These are phyloP conservation scores for Periglandula ipomoeae DNA, from an alignment of 2,329 filamentous ascomycete genomes.

Conservation along the genomic window DNA sequence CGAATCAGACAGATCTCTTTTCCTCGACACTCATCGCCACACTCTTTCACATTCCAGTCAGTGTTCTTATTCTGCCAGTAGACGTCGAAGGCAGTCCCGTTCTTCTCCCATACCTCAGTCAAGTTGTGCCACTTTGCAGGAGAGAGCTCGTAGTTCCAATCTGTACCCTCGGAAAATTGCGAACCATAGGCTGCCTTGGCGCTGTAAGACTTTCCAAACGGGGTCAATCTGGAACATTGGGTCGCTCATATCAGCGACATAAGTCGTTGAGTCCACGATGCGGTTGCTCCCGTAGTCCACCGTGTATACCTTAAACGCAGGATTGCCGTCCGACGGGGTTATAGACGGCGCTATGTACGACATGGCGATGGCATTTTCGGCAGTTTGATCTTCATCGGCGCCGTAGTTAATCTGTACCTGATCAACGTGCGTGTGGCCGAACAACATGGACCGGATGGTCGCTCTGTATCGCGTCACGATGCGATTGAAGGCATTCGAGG, in stretches of 20 bases:
- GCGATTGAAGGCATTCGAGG: slow-evolving; percentile 41
- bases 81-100: background rate
- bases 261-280: background rate
- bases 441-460: slow-evolving; percentile 47
- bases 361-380: slow-evolving; percentile 34
- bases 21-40: slow-evolving; percentile 30
- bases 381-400: slow-evolving; percentile 31
- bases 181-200: background rate
- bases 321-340: slow-evolving; percentile 43
- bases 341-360: slow-evolving; percentile 45
- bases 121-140: background rate
- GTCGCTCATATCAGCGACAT: background rate
- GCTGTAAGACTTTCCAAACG: background rate
- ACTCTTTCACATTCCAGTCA: slow-evolving; percentile 31
- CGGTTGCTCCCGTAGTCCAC: slow-evolving; percentile 46
- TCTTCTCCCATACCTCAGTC: background rate
- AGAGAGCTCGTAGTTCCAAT: background rate
- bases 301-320: slow-evolving; percentile 48
- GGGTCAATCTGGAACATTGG: background rate
- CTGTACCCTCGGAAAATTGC: background rate
- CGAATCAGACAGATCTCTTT: slow-evolving; percentile 41
- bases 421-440: slow-evolving; percentile 47
- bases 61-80: slow-evolving; percentile 1
- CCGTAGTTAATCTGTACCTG: slow-evolving; percentile 46
- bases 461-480: slow-evolving; percentile 41